A percentile compares a stretch with the other conserved stretches of the same genome.
Conservation (phyloP, 768 basidiomycete genomes). For the Asterophora lycoperdoides region DNA sequence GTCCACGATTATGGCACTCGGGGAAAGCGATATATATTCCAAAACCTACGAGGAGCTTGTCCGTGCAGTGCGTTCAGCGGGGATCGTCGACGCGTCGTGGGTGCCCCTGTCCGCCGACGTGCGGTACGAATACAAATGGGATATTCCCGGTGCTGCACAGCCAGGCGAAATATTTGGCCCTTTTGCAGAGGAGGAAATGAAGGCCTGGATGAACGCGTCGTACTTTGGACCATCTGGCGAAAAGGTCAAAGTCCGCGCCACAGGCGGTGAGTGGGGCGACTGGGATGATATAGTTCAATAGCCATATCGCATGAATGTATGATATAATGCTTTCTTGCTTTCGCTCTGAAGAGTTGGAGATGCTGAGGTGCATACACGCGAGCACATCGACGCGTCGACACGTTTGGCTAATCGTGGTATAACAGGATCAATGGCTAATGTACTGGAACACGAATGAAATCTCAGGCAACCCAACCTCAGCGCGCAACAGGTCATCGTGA, state of each 20-base stretch:
- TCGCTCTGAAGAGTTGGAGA: not conserved
- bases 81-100: slow-evolving; percentile 66
- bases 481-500: slow-evolving; percentile 92
- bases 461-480: slow-evolving; percentile 77
- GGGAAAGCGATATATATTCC: slow-evolving; percentile 83
- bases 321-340: not conserved
- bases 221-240: slow-evolving; percentile 81
- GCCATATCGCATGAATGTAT: slow-evolving; percentile 12
- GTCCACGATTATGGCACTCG: slow-evolving; percentile 82
- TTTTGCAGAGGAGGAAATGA: slow-evolving; percentile 76
- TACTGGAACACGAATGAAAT: slow-evolving; percentile 98
- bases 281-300: slow-evolving; percentile 66
- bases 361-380: no score
- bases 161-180: slow-evolving; percentile 68
- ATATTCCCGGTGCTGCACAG: slow-evolving; percentile 43
- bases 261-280: slow-evolving; percentile 67
- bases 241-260: slow-evolving; percentile 67
- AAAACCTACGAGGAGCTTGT: slow-evolving; percentile 84
- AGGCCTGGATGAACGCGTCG: slow-evolving; percentile 70
- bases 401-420: not conserved
- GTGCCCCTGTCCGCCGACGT: slow-evolving; percentile 70
- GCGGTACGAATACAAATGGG: slow-evolving; percentile 83
- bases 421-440: slow-evolving; percentile 65
- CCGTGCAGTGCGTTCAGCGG: slow-evolving; percentile 67
- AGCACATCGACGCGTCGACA: no score